These are phyloP conservation scores for Globisporangium perplexum DNA, from an alignment of 352 stramenopile species.

Conservation along the genomic window DNA sequence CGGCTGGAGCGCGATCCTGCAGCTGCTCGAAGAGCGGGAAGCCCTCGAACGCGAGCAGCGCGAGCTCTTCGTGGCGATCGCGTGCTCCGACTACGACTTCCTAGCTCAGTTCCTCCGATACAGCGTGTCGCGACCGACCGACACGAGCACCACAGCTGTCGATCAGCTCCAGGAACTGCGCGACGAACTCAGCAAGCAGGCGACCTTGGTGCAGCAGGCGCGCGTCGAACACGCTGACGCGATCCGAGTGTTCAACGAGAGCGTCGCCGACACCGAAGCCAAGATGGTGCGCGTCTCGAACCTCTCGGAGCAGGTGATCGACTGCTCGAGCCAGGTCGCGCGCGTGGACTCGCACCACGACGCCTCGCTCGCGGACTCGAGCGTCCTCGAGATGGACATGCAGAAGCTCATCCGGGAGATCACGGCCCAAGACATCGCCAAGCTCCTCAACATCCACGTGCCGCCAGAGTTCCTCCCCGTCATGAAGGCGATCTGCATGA, in stretches of 20 bases:
- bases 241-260: constrained; percentile 52
- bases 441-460: constrained; percentile 49
- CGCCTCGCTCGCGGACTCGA: constrained; percentile 38
- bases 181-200: constrained; percentile 16
- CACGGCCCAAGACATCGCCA: constrained; percentile 68
- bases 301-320: constrained; percentile 46
- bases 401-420: constrained; percentile 55
- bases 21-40: constrained; percentile 35
- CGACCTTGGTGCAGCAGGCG: constrained; percentile 10
- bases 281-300: constrained; percentile 40
- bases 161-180: constrained; percentile 17
- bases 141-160: neutral
- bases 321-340: constrained; percentile 46
- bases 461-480: constrained; percentile 50
- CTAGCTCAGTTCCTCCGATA: constrained; percentile 38
- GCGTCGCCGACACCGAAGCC: constrained; percentile 65
- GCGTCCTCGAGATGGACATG: constrained; percentile 55
- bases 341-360: constrained; percentile 46
- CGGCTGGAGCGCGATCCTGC: constrained; percentile 26
- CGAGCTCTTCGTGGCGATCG: constrained; percentile 59
- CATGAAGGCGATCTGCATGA: constrained; percentile 72
- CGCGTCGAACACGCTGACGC: constrained; percentile 33
- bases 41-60: constrained; percentile 45
- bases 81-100: constrained; percentile 64
- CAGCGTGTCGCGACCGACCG: constrained; percentile 3